Evolutionary conservation across 371 early-diverging fungal genomes (phyloP), one percentile per base, ranked within the genome.

Genomic region (Amoeboaphelidium protococcarum): DNA sequence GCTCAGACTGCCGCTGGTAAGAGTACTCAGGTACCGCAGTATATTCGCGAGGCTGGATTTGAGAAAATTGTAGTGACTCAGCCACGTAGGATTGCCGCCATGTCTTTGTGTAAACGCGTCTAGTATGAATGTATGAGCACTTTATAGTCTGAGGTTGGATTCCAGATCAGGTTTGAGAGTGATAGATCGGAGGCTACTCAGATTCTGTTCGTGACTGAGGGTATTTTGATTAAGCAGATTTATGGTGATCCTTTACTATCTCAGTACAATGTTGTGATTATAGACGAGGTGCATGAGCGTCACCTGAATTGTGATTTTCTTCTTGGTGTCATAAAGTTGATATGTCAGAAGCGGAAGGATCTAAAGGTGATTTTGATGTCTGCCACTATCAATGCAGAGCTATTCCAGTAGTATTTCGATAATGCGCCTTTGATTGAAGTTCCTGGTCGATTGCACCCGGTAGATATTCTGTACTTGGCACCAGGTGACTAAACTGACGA

Each of bases 251-350:
- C 80, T 2, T 48, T 48, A 0, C 60, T 85, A 21, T 50, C 59
- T 2, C 66, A 59, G 12, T 69, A 80, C 23, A 68, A 72, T 31
- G 74, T 69, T 53, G 65, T 80, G n/a, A 65, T 80, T 58, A 71
- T 79, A 42, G 80, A 80, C 53, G 80, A 80, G 58, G 79, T 79
- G 0, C 80, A 80, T 48, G 80, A 80, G 54, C 65, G 80, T 3
- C 72, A 81, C 23, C 58, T 74, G 52, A 26, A 22, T 58, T 62
- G 69, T 31, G 74, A 73, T 46, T 73, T 73, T 46, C 57, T 74
- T 46, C 56, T 72, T 12, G 74, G 69, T 53, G 65, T 68, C 46
- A 52, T 66, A 41, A 66, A 65, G 50, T 63, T 61, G 55, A 63
- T 71, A 23, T 67, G 64, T 26, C 65, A 56, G 48, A 74, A 45